phyloP scores from a whole-genome alignment of 148 eudicot genomes.

The Rhododendron ferrugineum region DNA sequence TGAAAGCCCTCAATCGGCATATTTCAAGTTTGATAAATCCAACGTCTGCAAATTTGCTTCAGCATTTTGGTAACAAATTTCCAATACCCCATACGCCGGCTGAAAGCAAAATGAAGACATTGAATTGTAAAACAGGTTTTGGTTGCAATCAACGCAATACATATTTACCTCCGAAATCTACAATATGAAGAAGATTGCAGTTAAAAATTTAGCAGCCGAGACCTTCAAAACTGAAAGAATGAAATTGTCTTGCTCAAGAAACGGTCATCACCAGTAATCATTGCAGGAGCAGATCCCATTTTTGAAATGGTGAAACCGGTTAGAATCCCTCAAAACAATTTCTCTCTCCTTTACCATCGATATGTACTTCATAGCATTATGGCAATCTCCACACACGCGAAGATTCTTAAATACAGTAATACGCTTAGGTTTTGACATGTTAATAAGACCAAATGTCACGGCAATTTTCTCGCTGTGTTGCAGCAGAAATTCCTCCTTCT shows the following conservation, averaged over 20 bases:
- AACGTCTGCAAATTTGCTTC: background rate
- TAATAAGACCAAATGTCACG: constrained; percentile 69
- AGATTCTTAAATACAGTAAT: constrained; percentile 58
- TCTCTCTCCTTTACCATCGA: constrained; percentile 49
- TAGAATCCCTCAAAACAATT: constrained; percentile 55
- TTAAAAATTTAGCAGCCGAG: background rate
- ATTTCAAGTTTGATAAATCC: background rate
- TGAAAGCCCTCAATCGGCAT: background rate
- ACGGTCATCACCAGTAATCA: constrained; percentile 49
- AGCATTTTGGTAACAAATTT: background rate
- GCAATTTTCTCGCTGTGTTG: constrained; percentile 80
- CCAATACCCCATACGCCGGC: background rate
- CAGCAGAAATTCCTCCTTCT: constrained; percentile 50
- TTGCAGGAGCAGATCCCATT: constrained; percentile 59
- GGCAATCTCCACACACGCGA: constrained; percentile 60
- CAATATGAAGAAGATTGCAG: background rate
- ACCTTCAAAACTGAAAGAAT: background rate
- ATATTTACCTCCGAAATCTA: background rate
- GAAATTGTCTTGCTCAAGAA: background rate
- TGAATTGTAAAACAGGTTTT: background rate
- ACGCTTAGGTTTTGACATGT: constrained; percentile 40
- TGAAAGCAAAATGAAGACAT: background rate
- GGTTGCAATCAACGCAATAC: background rate
- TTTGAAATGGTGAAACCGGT: constrained; percentile 57
- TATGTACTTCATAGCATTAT: constrained; percentile 54